phyloP scores from a whole-genome alignment of 1,284 basidiomycete species.

The Neonothopanus nambi region DNA sequence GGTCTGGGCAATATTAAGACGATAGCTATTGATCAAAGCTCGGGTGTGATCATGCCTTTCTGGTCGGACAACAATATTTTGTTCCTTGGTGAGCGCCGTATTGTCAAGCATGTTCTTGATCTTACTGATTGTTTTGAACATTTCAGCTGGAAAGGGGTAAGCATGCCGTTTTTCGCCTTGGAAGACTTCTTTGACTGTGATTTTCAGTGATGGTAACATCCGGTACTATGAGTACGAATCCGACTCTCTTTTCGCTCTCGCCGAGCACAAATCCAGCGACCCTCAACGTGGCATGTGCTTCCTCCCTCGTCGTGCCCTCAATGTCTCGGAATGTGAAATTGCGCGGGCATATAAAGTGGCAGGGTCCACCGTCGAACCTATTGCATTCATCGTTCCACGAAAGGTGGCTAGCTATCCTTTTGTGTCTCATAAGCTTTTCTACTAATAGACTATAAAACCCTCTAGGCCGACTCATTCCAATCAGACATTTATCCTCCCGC shows the following conservation, averaged over 20 bases:
- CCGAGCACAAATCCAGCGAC: slow-evolving; percentile 88
- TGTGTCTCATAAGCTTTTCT: too few species aligned
- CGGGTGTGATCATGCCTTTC: slow-evolving; percentile 97
- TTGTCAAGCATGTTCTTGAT: not conserved
- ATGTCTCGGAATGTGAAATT: slow-evolving; percentile 91
- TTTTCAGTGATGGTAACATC: slow-evolving; percentile 83
- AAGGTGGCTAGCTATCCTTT: slow-evolving; percentile 50
- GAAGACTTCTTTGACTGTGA: slow-evolving; percentile 21
- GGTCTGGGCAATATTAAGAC: slow-evolving; percentile 76
- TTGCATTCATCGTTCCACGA: slow-evolving; percentile 92
- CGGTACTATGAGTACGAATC: slow-evolving; percentile 89
- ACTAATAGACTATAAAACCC: too few species aligned
- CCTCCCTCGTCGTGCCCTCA: slow-evolving; percentile 88
- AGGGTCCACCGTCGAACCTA: slow-evolving; percentile 77
- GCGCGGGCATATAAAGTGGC: slow-evolving; percentile 93
- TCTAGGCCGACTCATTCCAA: too few species aligned
- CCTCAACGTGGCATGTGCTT: slow-evolving; percentile 97
- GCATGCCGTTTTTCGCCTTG: slow-evolving; percentile 22
- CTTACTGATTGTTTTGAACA: slow-evolving; percentile 7
- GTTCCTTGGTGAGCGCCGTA: slow-evolving; percentile 70
- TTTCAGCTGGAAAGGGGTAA: slow-evolving; percentile 73
- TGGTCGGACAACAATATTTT: slow-evolving; percentile 94
- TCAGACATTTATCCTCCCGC: too few species aligned
- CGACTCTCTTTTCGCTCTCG: slow-evolving; percentile 74
- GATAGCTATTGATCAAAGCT: slow-evolving; percentile 80